phyloP scores from a whole-genome alignment of 2,329 filamentous ascomycete species.

The Xylaria sp. region DNA sequence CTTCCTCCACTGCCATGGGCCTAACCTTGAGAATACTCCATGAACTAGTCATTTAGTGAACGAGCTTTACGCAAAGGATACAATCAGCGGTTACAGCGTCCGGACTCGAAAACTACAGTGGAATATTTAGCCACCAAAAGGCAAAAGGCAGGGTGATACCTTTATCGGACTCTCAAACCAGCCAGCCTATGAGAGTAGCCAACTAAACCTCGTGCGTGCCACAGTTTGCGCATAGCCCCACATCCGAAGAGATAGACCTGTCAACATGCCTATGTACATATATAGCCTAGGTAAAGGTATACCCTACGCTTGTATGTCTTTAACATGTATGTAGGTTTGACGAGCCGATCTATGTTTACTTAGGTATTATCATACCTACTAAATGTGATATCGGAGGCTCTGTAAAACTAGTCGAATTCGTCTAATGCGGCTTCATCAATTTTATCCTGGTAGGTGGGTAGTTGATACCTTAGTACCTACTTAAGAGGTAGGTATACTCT shows the following conservation, averaged over 20 bases:
- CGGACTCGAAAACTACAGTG: background rate
- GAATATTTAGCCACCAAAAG: slow-evolving; percentile 6
- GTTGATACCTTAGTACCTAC: background rate
- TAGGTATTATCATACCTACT: background rate
- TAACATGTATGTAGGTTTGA: background rate
- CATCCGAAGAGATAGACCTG: no score
- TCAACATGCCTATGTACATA: background rate
- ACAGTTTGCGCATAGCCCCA: background rate
- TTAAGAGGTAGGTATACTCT: background rate
- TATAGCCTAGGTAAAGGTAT: background rate
- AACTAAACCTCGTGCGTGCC: slow-evolving; percentile 20
- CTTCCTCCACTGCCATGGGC: no score
- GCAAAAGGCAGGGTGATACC: background rate
- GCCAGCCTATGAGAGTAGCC: slow-evolving; percentile 26
- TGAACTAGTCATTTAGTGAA: background rate
- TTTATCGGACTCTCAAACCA: slow-evolving; percentile 4
- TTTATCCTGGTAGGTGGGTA: background rate
- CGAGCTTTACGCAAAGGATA: background rate
- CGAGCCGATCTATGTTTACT: background rate
- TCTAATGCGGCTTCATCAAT: background rate
- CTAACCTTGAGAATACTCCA: background rate
- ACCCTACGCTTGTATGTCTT: background rate
- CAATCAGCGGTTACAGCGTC: background rate
- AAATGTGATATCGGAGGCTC: background rate
- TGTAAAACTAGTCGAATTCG: background rate